Conservation (phyloP, 1,284 basidiomycete genomes). For the Sphaerobolus stellatus region DNA sequence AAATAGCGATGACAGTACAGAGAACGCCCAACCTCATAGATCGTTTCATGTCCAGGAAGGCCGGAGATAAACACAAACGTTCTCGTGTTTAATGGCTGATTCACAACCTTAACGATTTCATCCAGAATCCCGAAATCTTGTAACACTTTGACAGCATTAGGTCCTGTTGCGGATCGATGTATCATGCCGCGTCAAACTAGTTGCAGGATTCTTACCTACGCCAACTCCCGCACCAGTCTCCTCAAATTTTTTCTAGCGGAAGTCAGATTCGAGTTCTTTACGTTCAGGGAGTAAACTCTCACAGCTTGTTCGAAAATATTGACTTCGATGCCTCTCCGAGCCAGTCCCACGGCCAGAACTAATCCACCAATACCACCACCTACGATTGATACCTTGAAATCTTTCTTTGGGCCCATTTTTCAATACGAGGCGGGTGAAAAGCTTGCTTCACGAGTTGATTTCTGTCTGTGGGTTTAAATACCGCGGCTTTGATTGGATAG, state of each 20-base stretch:
- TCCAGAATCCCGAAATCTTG: conserved; percentile 44
- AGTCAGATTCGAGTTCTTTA: too few species aligned
- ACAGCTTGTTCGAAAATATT: conserved; percentile 53
- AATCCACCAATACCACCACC: conserved; percentile 55
- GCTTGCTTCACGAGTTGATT: too few species aligned
- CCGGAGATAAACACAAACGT: conserved; percentile 46
- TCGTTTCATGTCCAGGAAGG: conserved; percentile 38
- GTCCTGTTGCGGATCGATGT: conserved; percentile 36
- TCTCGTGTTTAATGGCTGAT: conserved; percentile 33
- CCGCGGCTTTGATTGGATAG: too few species aligned
- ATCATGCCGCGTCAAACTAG: not conserved
- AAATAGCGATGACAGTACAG: not conserved
- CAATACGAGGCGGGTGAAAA: too few species aligned
- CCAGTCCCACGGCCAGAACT: conserved; percentile 44
- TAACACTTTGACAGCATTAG: conserved; percentile 51
- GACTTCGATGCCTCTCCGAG: conserved; percentile 43
- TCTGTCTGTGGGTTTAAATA: too few species aligned
- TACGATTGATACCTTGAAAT: conserved; percentile 49
- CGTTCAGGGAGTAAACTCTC: too few species aligned
- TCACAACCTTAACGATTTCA: conserved; percentile 37
- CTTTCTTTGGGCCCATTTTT: conserved; percentile 27
- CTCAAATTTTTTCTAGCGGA: conserved; percentile 45
- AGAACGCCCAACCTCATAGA: conserved; percentile 43
- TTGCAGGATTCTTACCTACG: conserved; percentile 37
- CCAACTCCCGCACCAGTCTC: conserved; percentile 56